Base-by-base conservation (phyloP, 1,284 basidiomycete genomes). In the Moniliella sp. region DNA sequence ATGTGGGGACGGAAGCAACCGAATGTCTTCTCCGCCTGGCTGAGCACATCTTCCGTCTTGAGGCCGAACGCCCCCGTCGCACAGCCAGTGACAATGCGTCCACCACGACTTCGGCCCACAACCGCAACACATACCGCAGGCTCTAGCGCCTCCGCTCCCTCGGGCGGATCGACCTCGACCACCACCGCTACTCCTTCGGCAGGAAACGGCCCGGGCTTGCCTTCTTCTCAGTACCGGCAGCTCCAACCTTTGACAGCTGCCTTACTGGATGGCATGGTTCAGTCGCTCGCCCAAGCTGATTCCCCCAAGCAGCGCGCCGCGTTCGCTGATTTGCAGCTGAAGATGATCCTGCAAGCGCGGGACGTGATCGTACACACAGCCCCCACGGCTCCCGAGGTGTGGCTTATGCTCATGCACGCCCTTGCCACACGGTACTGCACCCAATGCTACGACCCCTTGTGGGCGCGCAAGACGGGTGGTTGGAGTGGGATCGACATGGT, bases 1-100 rank as follows among this genome's bases (percentile, higher is more conserved):
- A 83, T 36, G 63, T 80, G 25, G 66, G 71, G 39, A 68, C 69
- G 18, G 69, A 73, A 38, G 79, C 80, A 1, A 72, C 74, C 42
- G 62, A 68, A 18, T 79, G 72, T 50, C 59, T 82, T 18, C 66
- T 69, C 23, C 72, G 73, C 37, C 64, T 84, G 29, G 74, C 75
- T 1, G 70, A 67, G 29, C 69, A 71, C 36, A 64, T 83, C 37
- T 77, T 84, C 50, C 48, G 49, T 15, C 47, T 55, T 34, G 66
- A 66, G 46, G 57, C 62, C 31, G 10, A 43, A 23, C 21, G 21
- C 7, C 21, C 21, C 21, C n/a, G 7, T n/a, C n/a, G n/a, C n/a
- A n/a, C n/a, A n/a, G n/a, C n/a, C n/a, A n/a, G n/a, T n/a, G n/a
- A n/a, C n/a, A n/a, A n/a, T n/a, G n/a, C n/a, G n/a, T n/a, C n/a